Base-by-base conservation (phyloP, 352 stramenopile genomes). In the Globisporangium uncinulatum region DNA sequence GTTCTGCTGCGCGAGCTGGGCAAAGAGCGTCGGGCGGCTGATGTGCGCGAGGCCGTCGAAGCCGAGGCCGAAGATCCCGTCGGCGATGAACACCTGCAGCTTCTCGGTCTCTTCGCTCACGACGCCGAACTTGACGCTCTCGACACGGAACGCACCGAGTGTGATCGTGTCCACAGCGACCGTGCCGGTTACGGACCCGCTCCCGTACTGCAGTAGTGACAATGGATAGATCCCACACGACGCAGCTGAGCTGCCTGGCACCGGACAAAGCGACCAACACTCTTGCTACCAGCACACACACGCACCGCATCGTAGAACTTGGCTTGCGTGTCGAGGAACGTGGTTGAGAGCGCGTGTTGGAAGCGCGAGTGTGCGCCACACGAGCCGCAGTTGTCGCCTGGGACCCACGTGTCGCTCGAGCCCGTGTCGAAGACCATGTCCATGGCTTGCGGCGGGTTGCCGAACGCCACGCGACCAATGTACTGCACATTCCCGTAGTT, bases 401-500 rank as follows among this genome's bases (percentile, higher is more conserved):
- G 83, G 50, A 93, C 79, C 83, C 83, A 93, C 49, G 83, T 89
- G 66, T 93, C 83, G 37, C 80, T 93, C 17, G 80, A 91, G 29
- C 83, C 83, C 19, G 83, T 93, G 51, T 93, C 83, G 48, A 93
- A 91, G 41, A 91, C 79, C 59, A 93, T 68, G 41, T 83, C 78
- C 49, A 91, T 34, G 7, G 66, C 46, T 61, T 93, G 83, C 48
- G 66, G 73, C 14, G 83, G 78, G 53, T 86, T 87, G 0, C 83
- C 83, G 41, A 93, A 86, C n/a, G 78, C 68, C 32, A 93, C 67
- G 10, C 70, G 63, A 15, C 83, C 83, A 8, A 91, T 81, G 59
- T 93, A 93, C 67, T 93, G 83, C 29, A 93, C 83, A 51, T 89
- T 93, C 68, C 83, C 83, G 58, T 88, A 93, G 68, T 93, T 93